phyloP scores from a whole-genome alignment of 202 grass and related monocot species.

The Eragrostis tef region DNA sequence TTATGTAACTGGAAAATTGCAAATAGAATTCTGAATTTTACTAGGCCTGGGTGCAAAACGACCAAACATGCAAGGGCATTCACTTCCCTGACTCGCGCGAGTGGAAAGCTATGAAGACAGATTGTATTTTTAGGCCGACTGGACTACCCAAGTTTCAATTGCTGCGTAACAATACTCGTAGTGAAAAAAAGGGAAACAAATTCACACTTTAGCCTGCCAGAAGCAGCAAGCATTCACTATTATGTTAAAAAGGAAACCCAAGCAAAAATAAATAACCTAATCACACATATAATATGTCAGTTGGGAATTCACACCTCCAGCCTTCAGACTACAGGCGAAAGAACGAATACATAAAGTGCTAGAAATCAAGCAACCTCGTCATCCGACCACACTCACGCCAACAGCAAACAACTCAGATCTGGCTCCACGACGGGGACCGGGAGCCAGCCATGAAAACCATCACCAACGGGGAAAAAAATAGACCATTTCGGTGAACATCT shows the following conservation, averaged over 20 bases:
- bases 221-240: not conserved
- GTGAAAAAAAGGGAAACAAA: not conserved
- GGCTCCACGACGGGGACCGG: not conserved
- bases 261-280: too few relatives aligned
- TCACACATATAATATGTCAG: not conserved
- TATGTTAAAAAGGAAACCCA: too few relatives aligned
- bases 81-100: too few relatives aligned
- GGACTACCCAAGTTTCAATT: too few relatives aligned
- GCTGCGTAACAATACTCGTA: not conserved
- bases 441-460: not conserved
- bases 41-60: too few relatives aligned
- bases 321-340: not conserved
- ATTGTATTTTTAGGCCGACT: too few relatives aligned
- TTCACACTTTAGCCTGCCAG: conserved; percentile 8
- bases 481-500: not conserved
- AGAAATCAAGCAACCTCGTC: not conserved
- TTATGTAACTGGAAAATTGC: too few relatives aligned
- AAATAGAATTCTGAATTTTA: too few relatives aligned
- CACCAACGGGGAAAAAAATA: too few relatives aligned
- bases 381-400: not conserved
- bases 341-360: too few relatives aligned
- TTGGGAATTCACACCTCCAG: not conserved
- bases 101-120: too few relatives aligned
- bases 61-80: too few relatives aligned
- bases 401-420: not conserved